These are phyloP conservation scores for Diplocarpon rosae DNA, from an alignment of 2,329 filamentous ascomycete species.

Conservation along the genomic window DNA sequence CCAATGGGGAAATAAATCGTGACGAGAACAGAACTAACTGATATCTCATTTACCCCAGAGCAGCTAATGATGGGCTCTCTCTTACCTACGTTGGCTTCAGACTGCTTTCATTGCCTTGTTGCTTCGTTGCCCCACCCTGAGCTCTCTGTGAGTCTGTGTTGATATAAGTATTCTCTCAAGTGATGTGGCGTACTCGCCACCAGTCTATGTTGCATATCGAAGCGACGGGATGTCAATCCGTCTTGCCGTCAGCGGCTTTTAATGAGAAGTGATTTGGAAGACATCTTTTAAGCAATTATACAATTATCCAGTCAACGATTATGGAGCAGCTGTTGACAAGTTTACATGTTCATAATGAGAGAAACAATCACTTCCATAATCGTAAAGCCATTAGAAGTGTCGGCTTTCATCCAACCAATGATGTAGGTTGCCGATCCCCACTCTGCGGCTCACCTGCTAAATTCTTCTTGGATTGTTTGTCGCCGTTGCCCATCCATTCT, in stretches of 20 bases:
- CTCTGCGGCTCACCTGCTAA: neutral
- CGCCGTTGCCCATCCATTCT: too few species aligned
- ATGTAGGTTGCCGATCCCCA: neutral
- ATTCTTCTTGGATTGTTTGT: too few species aligned
- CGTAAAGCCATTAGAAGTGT: neutral
- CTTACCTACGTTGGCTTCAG: neutral
- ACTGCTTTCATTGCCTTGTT: slow-evolving; percentile 8
- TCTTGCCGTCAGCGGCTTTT: slow-evolving; percentile 9
- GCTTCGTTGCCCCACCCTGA: slow-evolving; percentile 10
- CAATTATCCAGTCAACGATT: too few species aligned
- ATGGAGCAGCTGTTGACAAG: too few species aligned
- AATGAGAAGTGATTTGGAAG: slow-evolving; percentile 8
- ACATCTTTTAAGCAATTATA: slow-evolving; percentile 1
- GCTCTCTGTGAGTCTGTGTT: neutral
- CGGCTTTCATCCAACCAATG: neutral
- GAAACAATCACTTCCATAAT: neutral
- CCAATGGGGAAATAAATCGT: too few species aligned
- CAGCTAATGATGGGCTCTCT: too few species aligned
- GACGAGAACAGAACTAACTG: too few species aligned
- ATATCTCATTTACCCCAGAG: too few species aligned
- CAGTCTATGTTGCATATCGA: slow-evolving; percentile 9
- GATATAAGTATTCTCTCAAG: neutral
- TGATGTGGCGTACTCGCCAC: neutral
- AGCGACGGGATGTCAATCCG: slow-evolving; percentile 8
- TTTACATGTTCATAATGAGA: too few species aligned